Base-by-base conservation (phyloP, 257 asterid genomes). In the Misopates orontium region DNA sequence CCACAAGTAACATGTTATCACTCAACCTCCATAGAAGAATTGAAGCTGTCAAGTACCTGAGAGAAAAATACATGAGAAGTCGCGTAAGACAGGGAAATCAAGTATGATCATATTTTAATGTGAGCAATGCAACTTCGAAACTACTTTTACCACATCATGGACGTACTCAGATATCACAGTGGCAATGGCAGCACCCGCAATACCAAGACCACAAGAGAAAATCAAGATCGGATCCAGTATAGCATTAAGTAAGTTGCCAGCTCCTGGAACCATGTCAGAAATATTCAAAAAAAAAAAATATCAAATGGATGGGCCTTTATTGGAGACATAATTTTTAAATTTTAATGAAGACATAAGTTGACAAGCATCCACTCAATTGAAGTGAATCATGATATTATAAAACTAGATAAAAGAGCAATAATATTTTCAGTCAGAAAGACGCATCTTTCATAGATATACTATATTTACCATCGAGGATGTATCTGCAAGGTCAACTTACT, bases 81-180 rank as follows among this genome's bases (percentile, higher is more conserved):
- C 7, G 3, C 62, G n/a, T 13, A 68, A 77, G 52, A 59, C 15
- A 62, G 40, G 31, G 55, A 3, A 44, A 41, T 66, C 61, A 17
- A 20, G 17, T 41, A 19, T 52, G 59, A 18, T 53, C 40, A 23
- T 48, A 60, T 53, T 44, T 40, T 64, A 68, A 53, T 39, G 56
- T 48, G 71, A 21, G 61, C 64, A 64, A 64, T 73, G 77, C 62
- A 82, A 74, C 73, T 76, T 41, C 48, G 60, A 67, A 73, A 56
- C 56, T 71, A 80, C 83, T 82, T 89, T 78, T 89, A 87, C 93
- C 96, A 85, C 95, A 91, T 91, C 79, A 49, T 66, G 41, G 80
- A 90, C 97, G 68, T 93, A 90, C 99, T 93, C 99, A 79, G 97
- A 90, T 72, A 83, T 87, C 84, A 90, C 97, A 54, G 91, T 87